These are phyloP conservation scores for Kwoniella pini DNA, from an alignment of 768 basidiomycete genomes.

Conservation along the genomic window DNA sequence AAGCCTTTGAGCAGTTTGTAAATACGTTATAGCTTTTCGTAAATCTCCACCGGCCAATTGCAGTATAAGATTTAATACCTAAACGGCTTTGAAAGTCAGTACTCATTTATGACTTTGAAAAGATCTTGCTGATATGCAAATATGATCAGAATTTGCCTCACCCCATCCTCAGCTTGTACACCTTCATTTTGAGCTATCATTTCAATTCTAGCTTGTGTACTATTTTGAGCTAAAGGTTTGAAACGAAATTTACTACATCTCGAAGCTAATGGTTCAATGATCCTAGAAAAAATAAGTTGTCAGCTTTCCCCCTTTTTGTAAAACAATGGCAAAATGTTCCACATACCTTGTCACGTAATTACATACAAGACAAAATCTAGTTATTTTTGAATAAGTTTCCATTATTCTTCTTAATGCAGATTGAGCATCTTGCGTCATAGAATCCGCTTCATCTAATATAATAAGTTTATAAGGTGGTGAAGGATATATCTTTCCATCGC, in stretches of 20 bases:
- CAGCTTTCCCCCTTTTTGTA: not conserved
- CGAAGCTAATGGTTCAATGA: slow-evolving; percentile 97
- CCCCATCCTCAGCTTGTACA: slow-evolving; percentile 58
- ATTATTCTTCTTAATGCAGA: slow-evolving; percentile 96
- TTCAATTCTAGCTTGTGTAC: slow-evolving; percentile 71
- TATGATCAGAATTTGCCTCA: slow-evolving; percentile 26
- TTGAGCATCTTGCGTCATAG: slow-evolving; percentile 99
- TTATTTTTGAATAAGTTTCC: slow-evolving; percentile 98
- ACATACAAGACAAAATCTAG: slow-evolving; percentile 95
- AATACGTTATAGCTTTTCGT: slow-evolving; percentile 93
- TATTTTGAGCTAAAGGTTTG: slow-evolving; percentile 79
- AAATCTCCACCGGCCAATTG: slow-evolving; percentile 79
- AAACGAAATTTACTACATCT: slow-evolving; percentile 99
- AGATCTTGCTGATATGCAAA: not conserved
- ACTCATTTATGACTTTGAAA: not conserved
- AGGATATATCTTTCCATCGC: slow-evolving; percentile 70
- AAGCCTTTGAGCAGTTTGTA: slow-evolving; percentile 91
- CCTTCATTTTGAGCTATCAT: slow-evolving; percentile 78
- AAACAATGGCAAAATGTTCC: slow-evolving; percentile 24
- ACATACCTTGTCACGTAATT: slow-evolving; percentile 98
- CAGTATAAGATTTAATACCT: slow-evolving; percentile 51
- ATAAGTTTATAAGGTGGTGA: slow-evolving; percentile 99
- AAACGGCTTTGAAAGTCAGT: not conserved
- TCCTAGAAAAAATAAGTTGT: slow-evolving; percentile 60
- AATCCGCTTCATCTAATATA: slow-evolving; percentile 97